A percentile compares a stretch with the other conserved stretches of the same genome.
Conservation (phyloP, 1,284 basidiomycete species). For the Puccinia horiana region DNA sequence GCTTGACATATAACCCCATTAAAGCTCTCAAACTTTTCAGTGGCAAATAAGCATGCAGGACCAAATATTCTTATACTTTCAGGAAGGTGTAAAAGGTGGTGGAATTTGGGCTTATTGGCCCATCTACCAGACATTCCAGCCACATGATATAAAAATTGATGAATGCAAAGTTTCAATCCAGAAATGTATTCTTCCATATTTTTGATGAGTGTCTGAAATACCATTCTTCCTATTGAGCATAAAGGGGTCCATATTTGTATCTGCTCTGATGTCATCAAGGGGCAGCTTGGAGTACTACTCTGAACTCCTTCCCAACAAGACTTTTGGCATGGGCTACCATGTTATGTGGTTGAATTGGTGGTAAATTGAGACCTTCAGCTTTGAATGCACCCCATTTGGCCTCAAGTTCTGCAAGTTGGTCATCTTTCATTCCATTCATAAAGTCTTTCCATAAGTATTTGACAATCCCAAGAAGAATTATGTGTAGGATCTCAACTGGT, state of each 20-base stretch:
- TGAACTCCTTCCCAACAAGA: constrained; percentile 59
- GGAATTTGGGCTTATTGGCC: constrained; percentile 62
- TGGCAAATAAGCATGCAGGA: neutral
- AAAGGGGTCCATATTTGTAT: constrained; percentile 58
- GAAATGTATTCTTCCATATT: constrained; percentile 52
- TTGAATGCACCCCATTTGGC: constrained; percentile 51
- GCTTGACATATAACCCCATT: neutral
- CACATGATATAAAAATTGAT: neutral
- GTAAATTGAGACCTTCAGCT: constrained; percentile 55
- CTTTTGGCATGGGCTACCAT: constrained; percentile 58
- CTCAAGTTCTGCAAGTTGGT: neutral
- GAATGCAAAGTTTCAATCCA: neutral
- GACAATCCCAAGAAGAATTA: neutral
- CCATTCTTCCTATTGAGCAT: constrained; percentile 44
- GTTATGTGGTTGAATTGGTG: constrained; percentile 54
- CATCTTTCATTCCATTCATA: neutral
- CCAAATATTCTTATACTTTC: constrained; percentile 49
- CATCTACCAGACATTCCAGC: constrained; percentile 50
- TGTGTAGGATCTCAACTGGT: constrained; percentile 7
- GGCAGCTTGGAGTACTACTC: constrained; percentile 59
- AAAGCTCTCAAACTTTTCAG: constrained; percentile 6
- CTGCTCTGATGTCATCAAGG: constrained; percentile 54
- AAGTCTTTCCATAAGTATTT: neutral
- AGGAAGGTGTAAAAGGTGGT: constrained; percentile 53
- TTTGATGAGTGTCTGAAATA: neutral